Conservation (phyloP, 805 yeast genomes). For the Lachancea fermentati region DNA sequence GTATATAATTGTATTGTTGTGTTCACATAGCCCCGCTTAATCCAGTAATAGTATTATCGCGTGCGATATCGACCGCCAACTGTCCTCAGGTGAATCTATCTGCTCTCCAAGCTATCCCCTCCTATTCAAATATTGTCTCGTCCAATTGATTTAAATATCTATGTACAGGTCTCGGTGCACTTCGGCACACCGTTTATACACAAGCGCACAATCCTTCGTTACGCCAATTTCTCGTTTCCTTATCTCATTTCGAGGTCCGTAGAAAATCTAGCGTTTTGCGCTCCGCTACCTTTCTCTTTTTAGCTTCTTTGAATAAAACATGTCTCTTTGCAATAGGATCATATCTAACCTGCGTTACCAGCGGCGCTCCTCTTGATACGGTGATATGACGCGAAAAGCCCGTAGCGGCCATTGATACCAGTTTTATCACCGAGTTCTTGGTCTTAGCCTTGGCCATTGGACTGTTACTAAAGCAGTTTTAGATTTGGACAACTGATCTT, state of each 20-base stretch:
- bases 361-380: slow-evolving; percentile 76
- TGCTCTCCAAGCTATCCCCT: too few relatives aligned
- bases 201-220: too few relatives aligned
- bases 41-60: too few relatives aligned
- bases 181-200: too few relatives aligned
- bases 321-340: slow-evolving; percentile 88
- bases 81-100: too few relatives aligned
- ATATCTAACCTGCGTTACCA: slow-evolving; percentile 75
- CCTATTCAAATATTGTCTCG: too few relatives aligned
- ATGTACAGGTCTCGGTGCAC: neutral
- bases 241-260: slow-evolving; percentile 29
- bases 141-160: neutral
- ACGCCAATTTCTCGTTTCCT: too few relatives aligned
- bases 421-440: slow-evolving; percentile 75
- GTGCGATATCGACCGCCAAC: too few relatives aligned
- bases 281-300: slow-evolving; percentile 73
- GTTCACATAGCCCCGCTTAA: neutral
- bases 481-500: neutral
- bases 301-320: slow-evolving; percentile 82
- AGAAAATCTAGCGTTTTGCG: slow-evolving; percentile 44
- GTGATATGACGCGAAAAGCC: slow-evolving; percentile 79
- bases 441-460: slow-evolving; percentile 53
- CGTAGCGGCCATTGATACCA: slow-evolving; percentile 84
- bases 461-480: neutral
- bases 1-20: slow-evolving; percentile 1